Evolutionary conservation across 257 asterid species (phyloP).

Genomic region (Primulina tabacum): DNA sequence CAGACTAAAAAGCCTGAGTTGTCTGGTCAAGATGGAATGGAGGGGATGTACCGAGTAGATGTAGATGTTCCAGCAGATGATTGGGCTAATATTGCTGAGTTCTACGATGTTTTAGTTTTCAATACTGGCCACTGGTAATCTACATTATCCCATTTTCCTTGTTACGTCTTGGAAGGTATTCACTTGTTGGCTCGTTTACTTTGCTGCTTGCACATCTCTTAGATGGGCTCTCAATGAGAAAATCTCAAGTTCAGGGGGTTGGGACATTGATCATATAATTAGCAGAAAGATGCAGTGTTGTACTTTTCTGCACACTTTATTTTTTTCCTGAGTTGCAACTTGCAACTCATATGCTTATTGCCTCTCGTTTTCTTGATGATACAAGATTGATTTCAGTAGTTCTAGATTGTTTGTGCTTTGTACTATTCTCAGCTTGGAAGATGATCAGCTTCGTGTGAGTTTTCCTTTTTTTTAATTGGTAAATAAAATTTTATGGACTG

Average conservation of each 20-base stretch:
- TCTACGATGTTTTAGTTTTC: constrained; percentile 79
- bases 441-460: neutral
- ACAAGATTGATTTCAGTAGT: neutral
- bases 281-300: neutral
- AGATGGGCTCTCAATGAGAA: too few species aligned
- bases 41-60: constrained; percentile 76
- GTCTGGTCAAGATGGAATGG: constrained; percentile 46
- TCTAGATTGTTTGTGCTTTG: neutral
- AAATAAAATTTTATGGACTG: too few species aligned
- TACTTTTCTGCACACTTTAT: neutral
- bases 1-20: constrained; percentile 52
- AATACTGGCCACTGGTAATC: constrained; percentile 94
- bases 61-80: constrained; percentile 80
- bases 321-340: too few species aligned
- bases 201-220: neutral
- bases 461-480: neutral
- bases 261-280: neutral
- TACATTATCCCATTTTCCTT: constrained; percentile 21
- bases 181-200: neutral
- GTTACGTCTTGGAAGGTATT: constrained; percentile 4
- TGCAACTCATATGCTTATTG: neutral
- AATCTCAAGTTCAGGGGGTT: neutral
- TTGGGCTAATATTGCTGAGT: constrained; percentile 70
- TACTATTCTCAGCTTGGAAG: too few species aligned
- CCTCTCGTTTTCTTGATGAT: neutral